Evolutionary conservation across 139 green algal genomes (phyloP).

Genomic region (Chlorokybus atmophyticus): DNA sequence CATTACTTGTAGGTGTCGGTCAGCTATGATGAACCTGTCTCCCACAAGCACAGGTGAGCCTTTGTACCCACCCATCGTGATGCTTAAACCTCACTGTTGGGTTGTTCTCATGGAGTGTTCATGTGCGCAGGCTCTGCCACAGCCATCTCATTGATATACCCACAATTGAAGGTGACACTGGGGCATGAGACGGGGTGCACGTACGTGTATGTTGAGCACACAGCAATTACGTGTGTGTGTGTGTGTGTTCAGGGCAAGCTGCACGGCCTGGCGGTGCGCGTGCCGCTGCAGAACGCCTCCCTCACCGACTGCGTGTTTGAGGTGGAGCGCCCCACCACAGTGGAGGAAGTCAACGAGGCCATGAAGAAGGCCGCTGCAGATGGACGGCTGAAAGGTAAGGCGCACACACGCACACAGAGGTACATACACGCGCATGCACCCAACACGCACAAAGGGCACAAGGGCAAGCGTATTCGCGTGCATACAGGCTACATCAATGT

Average conservation of each 20-base stretch:
- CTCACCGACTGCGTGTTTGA: slow-evolving; percentile 69
- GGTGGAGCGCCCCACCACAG: slow-evolving; percentile 39
- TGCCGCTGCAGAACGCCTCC: slow-evolving; percentile 68
- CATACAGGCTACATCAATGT: no score
- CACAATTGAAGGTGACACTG: slow-evolving; percentile 49
- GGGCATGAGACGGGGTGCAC: neutral
- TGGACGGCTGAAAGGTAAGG: neutral
- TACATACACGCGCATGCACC: no score
- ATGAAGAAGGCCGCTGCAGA: slow-evolving; percentile 40
- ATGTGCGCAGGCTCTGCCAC: slow-evolving; percentile 61
- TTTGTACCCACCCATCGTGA: slow-evolving; percentile 56
- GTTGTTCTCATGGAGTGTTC: no score
- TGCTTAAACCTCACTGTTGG: no score
- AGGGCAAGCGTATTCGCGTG: no score
- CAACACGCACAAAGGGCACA: no score
- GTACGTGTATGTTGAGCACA: no score
- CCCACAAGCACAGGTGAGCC: slow-evolving; percentile 70
- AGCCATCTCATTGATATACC: slow-evolving; percentile 75
- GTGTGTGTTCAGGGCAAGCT: slow-evolving; percentile 50
- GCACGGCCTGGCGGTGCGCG: slow-evolving; percentile 68
- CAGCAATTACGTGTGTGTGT: neutral
- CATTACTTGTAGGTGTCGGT: slow-evolving; percentile 37
- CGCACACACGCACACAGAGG: no score
- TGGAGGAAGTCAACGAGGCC: slow-evolving; percentile 60
- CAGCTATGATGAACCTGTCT: slow-evolving; percentile 62